Conservation (phyloP, 106 monocot species). For the Ottelia alismoides region DNA sequence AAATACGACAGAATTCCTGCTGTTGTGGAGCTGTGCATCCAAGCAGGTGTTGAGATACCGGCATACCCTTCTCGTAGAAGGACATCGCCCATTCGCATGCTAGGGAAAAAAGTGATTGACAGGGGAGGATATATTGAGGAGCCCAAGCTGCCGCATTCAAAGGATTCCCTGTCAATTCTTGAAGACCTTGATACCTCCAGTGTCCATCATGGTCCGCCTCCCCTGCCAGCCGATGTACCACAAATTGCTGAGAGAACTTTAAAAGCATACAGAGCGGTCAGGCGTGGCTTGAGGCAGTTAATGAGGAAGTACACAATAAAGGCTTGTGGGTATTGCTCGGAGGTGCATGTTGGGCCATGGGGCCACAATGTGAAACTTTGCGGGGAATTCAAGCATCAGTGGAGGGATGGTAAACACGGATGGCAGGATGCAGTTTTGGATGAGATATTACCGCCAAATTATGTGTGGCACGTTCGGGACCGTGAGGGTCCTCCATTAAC, state of each 20-base stretch:
- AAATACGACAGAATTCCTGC: slow-evolving; percentile 72
- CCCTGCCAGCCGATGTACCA: slow-evolving; percentile 14
- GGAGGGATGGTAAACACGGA: too few species aligned
- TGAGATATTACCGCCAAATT: slow-evolving; percentile 67
- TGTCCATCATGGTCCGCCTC: slow-evolving; percentile 1
- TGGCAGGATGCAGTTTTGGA: slow-evolving; percentile 50
- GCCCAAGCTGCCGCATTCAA: slow-evolving; percentile 25
- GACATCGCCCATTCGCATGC: slow-evolving; percentile 51
- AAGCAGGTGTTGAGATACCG: slow-evolving; percentile 73
- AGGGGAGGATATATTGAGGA: slow-evolving; percentile 49
- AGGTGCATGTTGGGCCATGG: slow-evolving; percentile 86
- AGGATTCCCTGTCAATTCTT: slow-evolving; percentile 35
- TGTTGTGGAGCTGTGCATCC: slow-evolving; percentile 74
- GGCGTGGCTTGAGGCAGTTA: slow-evolving; percentile 39
- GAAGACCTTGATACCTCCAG: slow-evolving; percentile 47
- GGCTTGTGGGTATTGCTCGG: slow-evolving; percentile 81
- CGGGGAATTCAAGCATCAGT: slow-evolving; percentile 86
- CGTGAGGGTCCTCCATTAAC: slow-evolving; percentile 26
- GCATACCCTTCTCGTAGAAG: slow-evolving; percentile 62
- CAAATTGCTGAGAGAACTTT: slow-evolving; percentile 53
- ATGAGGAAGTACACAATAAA: slow-evolving; percentile 74
- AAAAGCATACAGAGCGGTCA: slow-evolving; percentile 51
- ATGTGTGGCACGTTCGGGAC: slow-evolving; percentile 60
- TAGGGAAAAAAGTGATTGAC: slow-evolving; percentile 66
- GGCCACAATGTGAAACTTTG: slow-evolving; percentile 81